Conservation (phyloP, 805 yeast genomes). For the Zygosaccharomyces rouxii region DNA sequence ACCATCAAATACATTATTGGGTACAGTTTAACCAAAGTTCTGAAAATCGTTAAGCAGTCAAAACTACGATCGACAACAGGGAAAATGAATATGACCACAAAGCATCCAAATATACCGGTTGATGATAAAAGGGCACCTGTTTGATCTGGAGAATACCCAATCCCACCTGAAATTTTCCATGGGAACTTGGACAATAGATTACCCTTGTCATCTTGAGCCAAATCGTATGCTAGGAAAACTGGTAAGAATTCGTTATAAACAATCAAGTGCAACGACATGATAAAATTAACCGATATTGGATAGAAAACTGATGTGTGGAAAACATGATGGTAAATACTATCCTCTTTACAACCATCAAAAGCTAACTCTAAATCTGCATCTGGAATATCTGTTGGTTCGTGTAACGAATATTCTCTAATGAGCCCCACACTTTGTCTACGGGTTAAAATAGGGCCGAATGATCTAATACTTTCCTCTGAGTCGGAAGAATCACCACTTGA, state of each 20-base stretch:
- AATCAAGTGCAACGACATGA: conserved; percentile 44
- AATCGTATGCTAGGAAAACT: conserved; percentile 44
- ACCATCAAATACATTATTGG: conserved; percentile 44
- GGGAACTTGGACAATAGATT: conserved; percentile 41
- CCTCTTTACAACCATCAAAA: conserved; percentile 22
- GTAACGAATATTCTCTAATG: conserved; percentile 33
- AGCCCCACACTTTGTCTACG: conserved; percentile 34
- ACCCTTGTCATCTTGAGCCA: conserved; percentile 22
- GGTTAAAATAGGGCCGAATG: conserved; percentile 25
- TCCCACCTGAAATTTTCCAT: conserved; percentile 47
- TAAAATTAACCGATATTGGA: conserved; percentile 38
- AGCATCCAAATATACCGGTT: conserved; percentile 51
- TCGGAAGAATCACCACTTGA: conserved; percentile 8
- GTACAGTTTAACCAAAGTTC: conserved; percentile 38
- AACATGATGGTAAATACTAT: conserved; percentile 24
- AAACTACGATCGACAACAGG: conserved; percentile 48
- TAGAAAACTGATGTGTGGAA: conserved; percentile 34
- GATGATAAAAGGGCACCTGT: conserved; percentile 50
- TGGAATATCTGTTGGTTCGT: conserved; percentile 31
- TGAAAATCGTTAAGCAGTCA: conserved; percentile 44
- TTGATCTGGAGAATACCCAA: conserved; percentile 43
- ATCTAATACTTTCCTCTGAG: conserved; percentile 26
- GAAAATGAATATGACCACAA: conserved; percentile 46
- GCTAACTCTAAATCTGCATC: conserved; percentile 9
- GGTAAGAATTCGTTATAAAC: conserved; percentile 55